These are phyloP conservation scores for Rhodofomes roseus DNA, from an alignment of 1,284 basidiomycete species.

Conservation along the genomic window DNA sequence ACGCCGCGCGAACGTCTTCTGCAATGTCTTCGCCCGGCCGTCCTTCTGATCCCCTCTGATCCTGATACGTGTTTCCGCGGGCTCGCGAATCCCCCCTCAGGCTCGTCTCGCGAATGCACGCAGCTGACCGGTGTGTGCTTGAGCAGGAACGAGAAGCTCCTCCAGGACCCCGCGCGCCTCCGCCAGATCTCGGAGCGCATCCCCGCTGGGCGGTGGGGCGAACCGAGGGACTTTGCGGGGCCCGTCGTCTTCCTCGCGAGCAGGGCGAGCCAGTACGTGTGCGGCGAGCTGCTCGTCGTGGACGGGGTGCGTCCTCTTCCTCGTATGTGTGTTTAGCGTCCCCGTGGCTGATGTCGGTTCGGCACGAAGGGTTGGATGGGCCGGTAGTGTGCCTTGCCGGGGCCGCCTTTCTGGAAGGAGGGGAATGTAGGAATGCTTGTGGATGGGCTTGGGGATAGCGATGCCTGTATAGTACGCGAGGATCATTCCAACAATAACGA, in stretches of 20 bases:
- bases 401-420: neutral
- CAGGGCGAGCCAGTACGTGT: conserved; percentile 84
- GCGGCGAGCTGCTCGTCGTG: conserved; percentile 80
- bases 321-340: neutral
- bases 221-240: conserved; percentile 86
- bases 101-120: neutral
- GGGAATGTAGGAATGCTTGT: neutral
- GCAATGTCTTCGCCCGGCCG: neutral
- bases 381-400: conserved; percentile 31
- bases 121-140: neutral
- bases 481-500: neutral
- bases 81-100: neutral
- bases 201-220: conserved; percentile 89
- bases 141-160: conserved; percentile 72
- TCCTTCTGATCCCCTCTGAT: neutral
- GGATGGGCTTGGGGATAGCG: neutral
- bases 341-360: neutral
- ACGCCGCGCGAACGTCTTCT: too few relatives aligned
- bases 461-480: neutral
- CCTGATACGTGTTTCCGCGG: neutral
- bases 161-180: conserved; percentile 70
- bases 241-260: conserved; percentile 89
- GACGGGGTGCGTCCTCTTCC: conserved; percentile 53
- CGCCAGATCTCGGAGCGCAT: conserved; percentile 92
- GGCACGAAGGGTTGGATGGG: conserved; percentile 61